Evolutionary conservation across 2,329 filamentous ascomycete species (phyloP), one percentile per base, ranked within the genome.

Genomic region (Ramularia collo-cygni): DNA sequence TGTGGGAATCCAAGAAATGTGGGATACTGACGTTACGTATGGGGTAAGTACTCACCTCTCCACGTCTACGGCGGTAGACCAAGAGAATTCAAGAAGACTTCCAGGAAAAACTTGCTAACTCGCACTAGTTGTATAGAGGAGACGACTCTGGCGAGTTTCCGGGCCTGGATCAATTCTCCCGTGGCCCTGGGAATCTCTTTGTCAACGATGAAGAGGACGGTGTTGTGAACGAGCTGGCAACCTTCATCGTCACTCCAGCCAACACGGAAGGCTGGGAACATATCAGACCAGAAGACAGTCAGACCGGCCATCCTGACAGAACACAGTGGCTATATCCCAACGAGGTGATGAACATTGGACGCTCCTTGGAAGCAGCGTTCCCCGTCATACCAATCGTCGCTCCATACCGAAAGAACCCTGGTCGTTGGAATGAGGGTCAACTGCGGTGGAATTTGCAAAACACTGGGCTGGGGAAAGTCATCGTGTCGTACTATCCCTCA

Each of bases 211-310:
- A 42, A 32, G 37, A 46, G 24, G 43, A 39, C 3, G 9, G 33
- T 14, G 37, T 36, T n/a, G 10, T 31, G 9, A 46, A 46, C 28
- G 10, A 17, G 10, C 14, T 42, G 10, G 21, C 30, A 16, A 27
- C 37, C 4, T 40, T 46, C 39, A 46, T 46, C 28, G 18, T 43
- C 32, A 46, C 43, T 10, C 43, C 43, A 34, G 10, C 13, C 32
- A n/a, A 10, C n/a, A n/a, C n/a, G n/a, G n/a, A n/a, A n/a, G n/a
- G n/a, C n/a, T n/a, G n/a, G n/a, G n/a, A n/a, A n/a, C n/a, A n/a
- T n/a, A n/a, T n/a, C n/a, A 4, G 4, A 21, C 27, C 18, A 35
- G 15, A 16, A 32, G 33, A 8, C 31, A 35, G 12, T n/a, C 14
- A n/a, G 14, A 17, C 19, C 31, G 14, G n/a, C 6, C 9, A 8